Evolutionary conservation across 192 early-diverging fungal genomes (phyloP).

Genomic region (Phlyctochytrium bullatum): DNA sequence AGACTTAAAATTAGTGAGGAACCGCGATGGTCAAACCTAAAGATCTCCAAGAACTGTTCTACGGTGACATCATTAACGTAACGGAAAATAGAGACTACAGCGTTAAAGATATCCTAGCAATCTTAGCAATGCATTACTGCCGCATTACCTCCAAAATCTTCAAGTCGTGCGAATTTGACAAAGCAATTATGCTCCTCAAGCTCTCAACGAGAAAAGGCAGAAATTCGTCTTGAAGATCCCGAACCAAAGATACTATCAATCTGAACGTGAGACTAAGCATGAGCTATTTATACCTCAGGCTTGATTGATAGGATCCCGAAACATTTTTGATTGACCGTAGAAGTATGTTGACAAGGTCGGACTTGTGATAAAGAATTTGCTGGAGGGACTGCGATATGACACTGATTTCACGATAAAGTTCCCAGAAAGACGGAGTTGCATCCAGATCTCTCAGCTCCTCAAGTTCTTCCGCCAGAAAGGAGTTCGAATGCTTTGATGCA

Average conservation of each 20-base stretch:
- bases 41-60: neutral
- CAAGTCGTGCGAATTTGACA: too few relatives aligned
- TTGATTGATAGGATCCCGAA: too few relatives aligned
- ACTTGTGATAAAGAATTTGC: slow-evolving; percentile 89
- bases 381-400: slow-evolving; percentile 70
- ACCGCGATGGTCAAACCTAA: neutral
- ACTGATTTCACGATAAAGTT: slow-evolving; percentile 66
- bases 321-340: too few relatives aligned
- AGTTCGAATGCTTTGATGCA: slow-evolving; percentile 49
- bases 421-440: slow-evolving; percentile 75
- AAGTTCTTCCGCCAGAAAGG: slow-evolving; percentile 83
- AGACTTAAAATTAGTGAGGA: slow-evolving; percentile 40
- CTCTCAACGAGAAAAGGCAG: too few relatives aligned
- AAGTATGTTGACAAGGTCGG: slow-evolving; percentile 47
- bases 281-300: too few relatives aligned
- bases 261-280: too few relatives aligned
- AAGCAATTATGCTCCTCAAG: too few relatives aligned
- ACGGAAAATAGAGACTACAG: neutral
- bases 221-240: slow-evolving; percentile 91
- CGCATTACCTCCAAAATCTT: too few relatives aligned
- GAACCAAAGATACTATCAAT: slow-evolving; percentile 76
- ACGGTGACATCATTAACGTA: slow-evolving; percentile 1
- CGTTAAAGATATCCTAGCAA: neutral
- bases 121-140: too few relatives aligned
- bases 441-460: slow-evolving; percentile 88